Conservation (phyloP, 2,329 filamentous ascomycete genomes). For the Pseudocercospora fijiensis region DNA sequence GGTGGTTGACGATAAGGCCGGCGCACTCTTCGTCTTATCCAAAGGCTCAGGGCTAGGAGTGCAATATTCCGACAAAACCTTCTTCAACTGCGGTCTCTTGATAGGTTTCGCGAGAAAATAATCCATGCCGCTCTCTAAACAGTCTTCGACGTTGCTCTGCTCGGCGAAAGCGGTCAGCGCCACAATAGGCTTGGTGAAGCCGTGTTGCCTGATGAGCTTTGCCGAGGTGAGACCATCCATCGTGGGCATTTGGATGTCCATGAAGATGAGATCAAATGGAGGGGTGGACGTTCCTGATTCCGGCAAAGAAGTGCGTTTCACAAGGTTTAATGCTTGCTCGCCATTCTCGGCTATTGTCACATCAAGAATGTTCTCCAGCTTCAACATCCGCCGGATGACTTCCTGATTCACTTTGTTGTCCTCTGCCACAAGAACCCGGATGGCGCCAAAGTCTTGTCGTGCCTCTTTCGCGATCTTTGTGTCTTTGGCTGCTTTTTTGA, state of each 20-base stretch:
- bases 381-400: conserved; percentile 63
- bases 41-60: conserved; percentile 4
- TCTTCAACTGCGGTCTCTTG: conserved; percentile 77
- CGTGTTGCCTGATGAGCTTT: conserved; percentile 77
- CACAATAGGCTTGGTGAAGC: conserved; percentile 84
- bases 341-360: conserved; percentile 69
- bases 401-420: conserved; percentile 66
- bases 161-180: conserved; percentile 88
- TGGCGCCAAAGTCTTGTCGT: conserved; percentile 59
- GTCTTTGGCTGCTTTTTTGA: conserved; percentile 50
- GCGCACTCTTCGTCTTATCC: not conserved
- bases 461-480: conserved; percentile 51
- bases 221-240: conserved; percentile 87
- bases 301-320: conserved; percentile 52
- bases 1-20: not conserved
- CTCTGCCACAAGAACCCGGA: conserved; percentile 84
- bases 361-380: conserved; percentile 75
- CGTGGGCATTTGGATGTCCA: conserved; percentile 87
- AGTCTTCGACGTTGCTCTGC: conserved; percentile 67
- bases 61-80: conserved; percentile 78
- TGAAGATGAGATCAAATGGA: conserved; percentile 87
- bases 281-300: conserved; percentile 48
- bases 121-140: conserved; percentile 85
- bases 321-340: conserved; percentile 79
- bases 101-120: conserved; percentile 78